A percentile compares a stretch with the other conserved stretches of the same genome.
These are phyloP conservation scores for Rhodotorula sp. DNA, from an alignment of 1,284 basidiomycete species.

Conservation along the genomic window DNA sequence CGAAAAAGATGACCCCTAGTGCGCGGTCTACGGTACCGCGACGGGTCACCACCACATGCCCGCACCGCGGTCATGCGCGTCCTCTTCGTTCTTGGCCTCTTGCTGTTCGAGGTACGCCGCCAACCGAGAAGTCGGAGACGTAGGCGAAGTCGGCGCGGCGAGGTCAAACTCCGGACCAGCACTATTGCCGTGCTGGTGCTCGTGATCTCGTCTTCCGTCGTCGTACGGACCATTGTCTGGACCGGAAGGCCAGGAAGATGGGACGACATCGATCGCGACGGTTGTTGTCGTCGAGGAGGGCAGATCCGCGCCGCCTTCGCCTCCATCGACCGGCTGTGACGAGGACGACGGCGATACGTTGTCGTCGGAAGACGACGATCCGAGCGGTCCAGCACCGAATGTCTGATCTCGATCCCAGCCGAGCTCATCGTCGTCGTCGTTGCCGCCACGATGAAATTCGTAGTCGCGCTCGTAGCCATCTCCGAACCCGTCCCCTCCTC, in stretches of 20 bases:
- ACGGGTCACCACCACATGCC: slow-evolving; percentile 6
- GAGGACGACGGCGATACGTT: neutral
- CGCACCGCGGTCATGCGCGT: slow-evolving; percentile 1
- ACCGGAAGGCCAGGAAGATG: too few species aligned
- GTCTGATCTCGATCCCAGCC: neutral
- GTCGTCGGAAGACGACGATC: neutral
- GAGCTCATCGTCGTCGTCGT: neutral
- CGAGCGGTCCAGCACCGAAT: neutral
- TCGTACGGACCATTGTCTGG: too few species aligned
- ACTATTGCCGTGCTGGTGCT: too few species aligned
- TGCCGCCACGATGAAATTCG: neutral
- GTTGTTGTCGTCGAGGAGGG: neutral
- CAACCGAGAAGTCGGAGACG: neutral
- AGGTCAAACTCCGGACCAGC: neutral
- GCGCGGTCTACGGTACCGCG: too few species aligned
- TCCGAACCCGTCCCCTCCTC: neutral
- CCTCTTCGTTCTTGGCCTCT: neutral
- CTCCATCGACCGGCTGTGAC: neutral
- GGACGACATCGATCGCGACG: neutral
- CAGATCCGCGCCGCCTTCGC: neutral
- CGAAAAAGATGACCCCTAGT: neutral
- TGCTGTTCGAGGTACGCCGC: slow-evolving; percentile 2
- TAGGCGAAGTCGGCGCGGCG: neutral
- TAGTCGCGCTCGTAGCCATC: neutral
- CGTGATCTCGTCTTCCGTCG: too few species aligned